Conservation (phyloP, 306 rosid genomes). For the Vigna mungo region DNA sequence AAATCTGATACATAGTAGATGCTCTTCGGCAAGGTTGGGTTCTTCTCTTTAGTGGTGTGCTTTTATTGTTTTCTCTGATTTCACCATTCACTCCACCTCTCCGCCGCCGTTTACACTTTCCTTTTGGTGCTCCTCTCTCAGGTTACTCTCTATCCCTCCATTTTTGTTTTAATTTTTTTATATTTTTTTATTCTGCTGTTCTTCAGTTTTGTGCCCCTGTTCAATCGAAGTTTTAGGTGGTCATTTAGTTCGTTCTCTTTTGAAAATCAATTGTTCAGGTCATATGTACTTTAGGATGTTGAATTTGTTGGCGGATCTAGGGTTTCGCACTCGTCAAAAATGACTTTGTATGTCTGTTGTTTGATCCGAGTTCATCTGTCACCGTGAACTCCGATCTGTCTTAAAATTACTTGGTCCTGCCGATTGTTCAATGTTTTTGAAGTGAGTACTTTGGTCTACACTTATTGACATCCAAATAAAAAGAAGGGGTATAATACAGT, state of each 20-base stretch:
- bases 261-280: not conserved
- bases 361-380: not conserved
- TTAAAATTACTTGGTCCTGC: not conserved
- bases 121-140: not conserved
- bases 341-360: not conserved
- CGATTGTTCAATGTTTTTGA: conserved; percentile 9
- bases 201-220: not conserved
- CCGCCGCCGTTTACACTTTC: conserved; percentile 4
- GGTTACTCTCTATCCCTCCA: conserved; percentile 18
- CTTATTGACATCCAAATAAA: not conserved
- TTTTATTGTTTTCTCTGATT: not conserved
- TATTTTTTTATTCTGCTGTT: not conserved
- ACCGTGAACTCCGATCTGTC: not conserved
- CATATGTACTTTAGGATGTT: not conserved
- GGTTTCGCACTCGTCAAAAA: not conserved
- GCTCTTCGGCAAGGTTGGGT: not conserved
- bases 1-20: not conserved
- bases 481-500: not conserved
- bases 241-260: not conserved
- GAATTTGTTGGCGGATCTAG: conserved; percentile 32
- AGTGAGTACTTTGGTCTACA: not conserved
- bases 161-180: not conserved
- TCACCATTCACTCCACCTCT: conserved; percentile 5
- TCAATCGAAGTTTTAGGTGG: not conserved
- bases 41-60: not conserved